Base-by-base conservation (phyloP, 805 yeast genomes). In the Kuraishia hungarica region DNA sequence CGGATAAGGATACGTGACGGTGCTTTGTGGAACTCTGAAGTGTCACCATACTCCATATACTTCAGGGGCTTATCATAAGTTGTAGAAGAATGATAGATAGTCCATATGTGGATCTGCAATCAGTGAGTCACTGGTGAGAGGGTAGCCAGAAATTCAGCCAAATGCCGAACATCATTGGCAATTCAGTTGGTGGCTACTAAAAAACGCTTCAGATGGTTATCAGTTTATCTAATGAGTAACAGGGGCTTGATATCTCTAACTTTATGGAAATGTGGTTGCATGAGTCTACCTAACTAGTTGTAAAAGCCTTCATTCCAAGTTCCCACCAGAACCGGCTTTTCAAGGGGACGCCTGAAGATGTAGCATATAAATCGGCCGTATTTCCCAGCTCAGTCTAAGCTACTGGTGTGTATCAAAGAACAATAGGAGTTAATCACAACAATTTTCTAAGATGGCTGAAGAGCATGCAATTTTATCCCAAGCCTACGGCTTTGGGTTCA, bases 401-500 rank as follows among this genome's bases (percentile, higher is more conserved):
- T 26, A 6, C 29, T 26, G 29, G 10, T 6, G 29, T 26, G 29
- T 5, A 26, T 10, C 29, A 26, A 26, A 5, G 8, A 26, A 6
- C 10, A 26, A 6, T 26, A 6, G 29, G 8, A 35, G 15, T 13
- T 3, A 35, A 8, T 35, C 17, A 35, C 7, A 22, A 11, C 7
- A 19, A 5, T 20, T 6, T 22, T 19, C 51, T 7, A 26, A 50
- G 13, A 51, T 51, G 53, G 48, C 28, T 13, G 60, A 62, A 43
- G 64, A 21, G 13, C 26, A 47, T n/a, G 23, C 62, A 11, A 66
- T 64, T 57, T 59, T 71, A 43, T 58, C 60, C 17, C 72, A 70
- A 57, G 66, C 69, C 20, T 71, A 70, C 60, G 78, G 78, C 17
- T 75, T 74, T 61, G 72, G 74, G 39, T 69, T 68, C 56, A 67